phyloP scores from a whole-genome alignment of 2,329 filamentous ascomycete species.

The Sclerotinia nivalis region DNA sequence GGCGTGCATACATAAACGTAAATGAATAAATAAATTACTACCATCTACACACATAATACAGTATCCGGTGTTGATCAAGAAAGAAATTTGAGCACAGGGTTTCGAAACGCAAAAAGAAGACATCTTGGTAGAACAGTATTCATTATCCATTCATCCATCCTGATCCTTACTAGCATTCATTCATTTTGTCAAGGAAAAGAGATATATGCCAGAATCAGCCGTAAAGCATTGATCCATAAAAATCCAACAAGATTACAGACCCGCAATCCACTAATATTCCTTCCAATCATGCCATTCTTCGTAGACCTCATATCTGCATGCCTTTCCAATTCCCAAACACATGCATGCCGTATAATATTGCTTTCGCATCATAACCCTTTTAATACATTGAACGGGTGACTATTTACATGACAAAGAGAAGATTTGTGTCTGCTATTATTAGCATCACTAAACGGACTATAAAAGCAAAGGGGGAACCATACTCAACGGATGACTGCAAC shows the following conservation, averaged over 20 bases:
- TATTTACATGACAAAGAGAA: constrained; percentile 61
- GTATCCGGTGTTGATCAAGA: not conserved
- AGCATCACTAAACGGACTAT: constrained; percentile 15
- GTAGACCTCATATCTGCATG: not conserved
- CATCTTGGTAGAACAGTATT: not conserved
- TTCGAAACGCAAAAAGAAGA: not conserved
- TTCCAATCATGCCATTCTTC: not conserved
- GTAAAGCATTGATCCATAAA: not conserved
- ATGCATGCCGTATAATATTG: constrained; percentile 10
- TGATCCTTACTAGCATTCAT: not conserved
- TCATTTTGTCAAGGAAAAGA: constrained; percentile 5
- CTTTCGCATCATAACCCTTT: constrained; percentile 13
- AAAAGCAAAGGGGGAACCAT: constrained; percentile 36
- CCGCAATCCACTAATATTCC: not conserved
- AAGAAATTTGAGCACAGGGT: not conserved
- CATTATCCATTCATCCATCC: not conserved
- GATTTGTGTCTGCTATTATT: constrained; percentile 55
- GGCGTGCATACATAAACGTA: not conserved
- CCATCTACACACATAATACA: not conserved
- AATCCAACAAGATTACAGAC: not conserved
- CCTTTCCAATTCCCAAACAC: constrained; percentile 5
- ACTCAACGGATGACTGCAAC: constrained; percentile 95
- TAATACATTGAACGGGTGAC: constrained; percentile 18
- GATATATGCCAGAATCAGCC: not conserved
- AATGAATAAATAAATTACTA: not conserved